These are phyloP conservation scores for Picochlorum sp. DNA, from an alignment of 139 green algal species.

Conservation along the genomic window DNA sequence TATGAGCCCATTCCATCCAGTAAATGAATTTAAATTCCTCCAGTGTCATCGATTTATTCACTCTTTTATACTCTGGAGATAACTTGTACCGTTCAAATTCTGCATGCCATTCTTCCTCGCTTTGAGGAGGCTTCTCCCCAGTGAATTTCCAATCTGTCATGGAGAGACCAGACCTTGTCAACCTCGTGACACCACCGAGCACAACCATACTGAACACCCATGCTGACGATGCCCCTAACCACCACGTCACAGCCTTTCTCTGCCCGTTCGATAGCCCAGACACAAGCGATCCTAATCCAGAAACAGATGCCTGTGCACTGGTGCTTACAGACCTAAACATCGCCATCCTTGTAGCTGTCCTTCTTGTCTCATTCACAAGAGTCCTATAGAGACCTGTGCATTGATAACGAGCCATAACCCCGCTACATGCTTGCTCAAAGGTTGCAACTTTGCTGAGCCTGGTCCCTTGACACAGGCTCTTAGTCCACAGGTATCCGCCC, in stretches of 20 bases:
- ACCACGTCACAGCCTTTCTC: slow-evolving; percentile 48
- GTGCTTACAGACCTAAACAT: too few species aligned
- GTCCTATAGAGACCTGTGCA: too few species aligned
- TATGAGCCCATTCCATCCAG: slow-evolving; percentile 97
- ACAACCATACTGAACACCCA: slow-evolving; percentile 96
- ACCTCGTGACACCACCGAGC: slow-evolving; percentile 88
- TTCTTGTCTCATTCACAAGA: too few species aligned
- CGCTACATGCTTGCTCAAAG: too few species aligned
- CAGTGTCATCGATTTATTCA: slow-evolving; percentile 83
- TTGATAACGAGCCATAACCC: too few species aligned
- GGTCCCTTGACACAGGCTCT: too few species aligned
- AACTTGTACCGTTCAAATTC: slow-evolving; percentile 91
- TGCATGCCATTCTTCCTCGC: slow-evolving; percentile 64
- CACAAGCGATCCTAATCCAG: background rate
- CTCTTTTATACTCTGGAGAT: slow-evolving; percentile 80
- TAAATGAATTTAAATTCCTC: slow-evolving; percentile 99
- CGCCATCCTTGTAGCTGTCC: too few species aligned
- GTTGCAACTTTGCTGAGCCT: too few species aligned
- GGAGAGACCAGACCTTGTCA: slow-evolving; percentile 91
- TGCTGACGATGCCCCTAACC: slow-evolving; percentile 68
- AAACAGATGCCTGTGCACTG: too few species aligned
- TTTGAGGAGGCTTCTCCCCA: slow-evolving; percentile 54
- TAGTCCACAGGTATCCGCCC: too few species aligned
- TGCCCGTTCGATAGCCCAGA: slow-evolving; percentile 13
- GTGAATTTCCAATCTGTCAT: slow-evolving; percentile 99